These are phyloP conservation scores for Suillus fuscotomentosus DNA, from an alignment of 768 basidiomycete genomes.

Conservation along the genomic window DNA sequence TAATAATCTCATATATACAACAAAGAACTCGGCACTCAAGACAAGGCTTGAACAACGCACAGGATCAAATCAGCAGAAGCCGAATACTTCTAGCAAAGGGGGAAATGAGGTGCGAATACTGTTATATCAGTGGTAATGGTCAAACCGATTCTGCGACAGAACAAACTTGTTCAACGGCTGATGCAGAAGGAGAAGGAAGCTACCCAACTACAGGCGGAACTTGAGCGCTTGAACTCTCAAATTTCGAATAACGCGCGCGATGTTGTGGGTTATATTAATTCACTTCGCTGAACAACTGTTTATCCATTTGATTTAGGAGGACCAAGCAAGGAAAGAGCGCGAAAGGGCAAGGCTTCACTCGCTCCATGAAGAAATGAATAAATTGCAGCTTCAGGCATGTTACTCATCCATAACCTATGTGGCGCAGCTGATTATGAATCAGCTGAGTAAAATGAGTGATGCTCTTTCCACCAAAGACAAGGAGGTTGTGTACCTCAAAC, in stretches of 20 bases:
- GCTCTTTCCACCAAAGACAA: constrained; percentile 58
- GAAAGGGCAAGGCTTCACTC: constrained; percentile 71
- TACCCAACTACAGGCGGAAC: constrained; percentile 65
- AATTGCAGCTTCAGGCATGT: constrained; percentile 65
- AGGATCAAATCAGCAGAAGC: constrained; percentile 22
- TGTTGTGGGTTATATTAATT: constrained; percentile 42
- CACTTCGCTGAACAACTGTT: background rate
- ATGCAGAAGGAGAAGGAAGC: constrained; percentile 87
- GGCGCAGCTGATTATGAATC: constrained; percentile 2
- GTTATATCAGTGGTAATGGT: background rate
- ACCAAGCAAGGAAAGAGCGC: constrained; percentile 72
- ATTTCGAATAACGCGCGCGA: constrained; percentile 58
- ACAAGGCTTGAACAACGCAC: background rate
- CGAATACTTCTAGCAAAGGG: constrained; percentile 44
- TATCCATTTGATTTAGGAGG: constrained; percentile 47
- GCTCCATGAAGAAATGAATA: constrained; percentile 72
- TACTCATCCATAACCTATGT: background rate
- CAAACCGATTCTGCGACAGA: constrained; percentile 36
- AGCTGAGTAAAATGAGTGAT: constrained; percentile 58
- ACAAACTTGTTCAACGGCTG: constrained; percentile 78
- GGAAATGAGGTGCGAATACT: constrained; percentile 52
- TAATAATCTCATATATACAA: constrained; percentile 18
- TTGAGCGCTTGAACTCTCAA: constrained; percentile 60
- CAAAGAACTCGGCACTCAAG: background rate
- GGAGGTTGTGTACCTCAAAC: constrained; percentile 73